These are phyloP conservation scores for Cryptococcus wingfieldii DNA, from an alignment of 1,284 basidiomycete genomes.

Conservation along the genomic window DNA sequence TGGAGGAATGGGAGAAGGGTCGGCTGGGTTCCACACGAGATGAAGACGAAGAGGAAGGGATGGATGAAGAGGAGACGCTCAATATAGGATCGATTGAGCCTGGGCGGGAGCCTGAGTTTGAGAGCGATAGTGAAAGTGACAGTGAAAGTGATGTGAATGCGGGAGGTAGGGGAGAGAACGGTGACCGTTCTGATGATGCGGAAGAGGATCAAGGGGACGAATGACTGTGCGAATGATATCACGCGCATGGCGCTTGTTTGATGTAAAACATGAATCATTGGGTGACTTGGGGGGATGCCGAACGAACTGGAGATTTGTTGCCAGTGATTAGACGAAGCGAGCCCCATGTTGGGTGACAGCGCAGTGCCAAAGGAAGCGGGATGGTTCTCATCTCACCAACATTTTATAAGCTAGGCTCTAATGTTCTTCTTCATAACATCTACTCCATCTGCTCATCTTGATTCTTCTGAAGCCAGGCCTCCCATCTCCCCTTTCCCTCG, in stretches of 20 bases:
- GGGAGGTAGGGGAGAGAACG: neutral
- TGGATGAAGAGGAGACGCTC: neutral
- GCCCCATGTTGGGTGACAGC: too few relatives aligned
- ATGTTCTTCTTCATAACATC: too few relatives aligned
- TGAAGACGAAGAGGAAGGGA: conserved; percentile 4
- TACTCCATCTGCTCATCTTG: too few relatives aligned
- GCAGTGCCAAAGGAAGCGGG: too few relatives aligned
- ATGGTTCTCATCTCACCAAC: too few relatives aligned
- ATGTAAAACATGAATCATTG: neutral
- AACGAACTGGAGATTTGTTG: too few relatives aligned
- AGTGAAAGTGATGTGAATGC: neutral
- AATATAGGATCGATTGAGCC: neutral
- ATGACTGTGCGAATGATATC: neutral
- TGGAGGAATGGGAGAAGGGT: conserved; percentile 24
- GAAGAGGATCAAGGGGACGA: neutral
- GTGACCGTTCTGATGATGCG: neutral
- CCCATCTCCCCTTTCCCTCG: too few relatives aligned
- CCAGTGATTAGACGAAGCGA: too few relatives aligned
- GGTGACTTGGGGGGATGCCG: too few relatives aligned
- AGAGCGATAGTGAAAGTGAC: neutral
- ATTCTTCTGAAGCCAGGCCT: too few relatives aligned
- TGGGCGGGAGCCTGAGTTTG: neutral
- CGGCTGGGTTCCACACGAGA: conserved; percentile 2
- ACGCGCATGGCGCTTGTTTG: neutral
- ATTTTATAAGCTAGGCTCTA: too few relatives aligned